Percentiles rank a stretch among this genome's conserved stretches.
These are phyloP conservation scores for Colletotrichum siamense DNA, from an alignment of 2,329 filamentous ascomycete genomes.

Conservation along the genomic window DNA sequence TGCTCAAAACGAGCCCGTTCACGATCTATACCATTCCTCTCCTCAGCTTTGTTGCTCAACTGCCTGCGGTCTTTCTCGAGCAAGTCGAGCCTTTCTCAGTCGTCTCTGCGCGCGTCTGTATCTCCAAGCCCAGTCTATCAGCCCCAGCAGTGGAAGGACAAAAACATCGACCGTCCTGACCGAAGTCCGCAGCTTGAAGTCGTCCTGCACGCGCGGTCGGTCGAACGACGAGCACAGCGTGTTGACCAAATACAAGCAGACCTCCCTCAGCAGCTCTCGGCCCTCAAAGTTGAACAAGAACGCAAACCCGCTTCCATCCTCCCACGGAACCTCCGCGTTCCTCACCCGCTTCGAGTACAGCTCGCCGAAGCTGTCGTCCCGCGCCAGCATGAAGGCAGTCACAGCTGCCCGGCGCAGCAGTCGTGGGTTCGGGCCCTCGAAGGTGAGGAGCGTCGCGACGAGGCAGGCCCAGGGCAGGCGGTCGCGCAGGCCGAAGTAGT, in stretches of 20 bases:
- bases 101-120: not conserved
- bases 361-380: slow-evolving; percentile 1
- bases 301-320: slow-evolving; percentile 12
- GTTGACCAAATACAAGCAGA: slow-evolving; percentile 11
- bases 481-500: slow-evolving; percentile 5
- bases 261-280: slow-evolving; percentile 8
- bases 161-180: slow-evolving; percentile 9
- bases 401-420: slow-evolving; percentile 13
- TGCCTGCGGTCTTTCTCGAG: not conserved
- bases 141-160: slow-evolving; percentile 6
- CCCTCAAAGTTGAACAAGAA: slow-evolving; percentile 16
- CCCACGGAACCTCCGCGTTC: not conserved
- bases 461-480: slow-evolving; percentile 11
- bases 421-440: slow-evolving; percentile 8
- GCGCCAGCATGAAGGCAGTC: slow-evolving; percentile 12
- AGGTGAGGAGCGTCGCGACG: slow-evolving; percentile 6
- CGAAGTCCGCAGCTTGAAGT: slow-evolving; percentile 12
- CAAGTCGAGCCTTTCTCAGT: not conserved
- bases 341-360: not conserved
- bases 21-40: not conserved
- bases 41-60: not conserved
- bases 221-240: slow-evolving; percentile 11
- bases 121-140: slow-evolving; percentile 17
- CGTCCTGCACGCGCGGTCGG: slow-evolving; percentile 4
- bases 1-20: not conserved